Conservation (phyloP, 305 asterid species). For the Ilex paraguariensis region DNA sequence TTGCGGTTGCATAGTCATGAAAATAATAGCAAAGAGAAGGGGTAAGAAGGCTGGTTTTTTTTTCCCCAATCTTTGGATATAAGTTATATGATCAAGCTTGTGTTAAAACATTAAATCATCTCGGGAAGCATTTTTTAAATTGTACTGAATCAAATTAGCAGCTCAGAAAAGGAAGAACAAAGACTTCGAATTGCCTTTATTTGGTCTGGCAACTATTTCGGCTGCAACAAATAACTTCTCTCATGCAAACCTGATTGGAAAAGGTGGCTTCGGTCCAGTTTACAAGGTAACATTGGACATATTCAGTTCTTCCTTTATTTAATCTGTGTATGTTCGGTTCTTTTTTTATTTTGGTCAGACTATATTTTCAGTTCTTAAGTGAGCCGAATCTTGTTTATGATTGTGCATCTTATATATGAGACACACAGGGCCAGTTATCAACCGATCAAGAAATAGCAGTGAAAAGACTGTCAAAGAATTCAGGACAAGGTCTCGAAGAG, state of each 20-base stretch:
- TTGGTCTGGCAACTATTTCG: conserved; percentile 9
- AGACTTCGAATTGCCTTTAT: conserved; percentile 16
- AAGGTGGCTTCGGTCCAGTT: conserved; percentile 30
- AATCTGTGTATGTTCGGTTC: no score
- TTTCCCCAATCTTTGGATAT: no score
- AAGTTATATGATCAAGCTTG: no score
- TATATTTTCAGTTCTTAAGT: no score
- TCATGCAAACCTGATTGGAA: conserved; percentile 18
- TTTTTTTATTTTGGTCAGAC: no score
- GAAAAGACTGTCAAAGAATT: conserved; percentile 16
- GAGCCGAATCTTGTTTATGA: no score
- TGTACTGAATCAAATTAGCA: not conserved
- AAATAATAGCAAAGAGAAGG: conserved; percentile 9
- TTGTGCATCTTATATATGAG: not conserved
- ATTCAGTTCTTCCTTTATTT: no score
- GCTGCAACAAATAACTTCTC: conserved; percentile 24
- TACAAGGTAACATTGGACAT: conserved; percentile 15
- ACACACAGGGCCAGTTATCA: conserved; percentile 13
- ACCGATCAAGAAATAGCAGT: conserved; percentile 15
- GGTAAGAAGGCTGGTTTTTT: conserved; percentile 4
- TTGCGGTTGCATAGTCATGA: not conserved
- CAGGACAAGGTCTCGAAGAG: conserved; percentile 20
- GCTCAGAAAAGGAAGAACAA: not conserved
- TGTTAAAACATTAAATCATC: no score
- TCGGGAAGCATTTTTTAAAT: no score